Evolutionary conservation across 768 basidiomycete species (phyloP).

Genomic region (Mycena albidolilacea): DNA sequence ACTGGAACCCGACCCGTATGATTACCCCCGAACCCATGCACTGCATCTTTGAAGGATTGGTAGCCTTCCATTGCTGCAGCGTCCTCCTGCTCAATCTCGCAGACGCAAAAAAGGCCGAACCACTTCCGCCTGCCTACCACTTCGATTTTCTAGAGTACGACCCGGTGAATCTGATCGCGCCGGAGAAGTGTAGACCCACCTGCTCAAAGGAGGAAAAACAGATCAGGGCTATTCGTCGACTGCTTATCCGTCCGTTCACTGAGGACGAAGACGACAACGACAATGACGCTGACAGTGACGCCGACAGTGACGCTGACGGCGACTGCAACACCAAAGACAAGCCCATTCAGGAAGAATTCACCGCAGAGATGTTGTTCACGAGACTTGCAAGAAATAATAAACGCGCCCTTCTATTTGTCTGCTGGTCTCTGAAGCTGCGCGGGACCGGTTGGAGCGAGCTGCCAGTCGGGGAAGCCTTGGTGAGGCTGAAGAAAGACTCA

Average conservation of each 20-base stretch:
- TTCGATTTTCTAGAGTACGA: conserved; percentile 6
- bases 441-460: too few species aligned
- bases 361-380: too few species aligned
- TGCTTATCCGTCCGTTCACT: not conserved
- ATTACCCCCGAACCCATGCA: conserved; percentile 51
- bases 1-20: conserved; percentile 45
- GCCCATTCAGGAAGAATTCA: too few species aligned
- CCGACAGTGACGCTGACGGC: too few species aligned
- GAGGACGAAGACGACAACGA: not conserved
- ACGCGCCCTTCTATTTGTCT: too few species aligned
- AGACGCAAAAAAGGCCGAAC: not conserved
- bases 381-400: too few species aligned
- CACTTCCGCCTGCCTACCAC: not conserved
- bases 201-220: not conserved
- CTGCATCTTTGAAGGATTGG: conserved; percentile 39
- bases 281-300: not conserved
- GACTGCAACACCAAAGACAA: too few species aligned
- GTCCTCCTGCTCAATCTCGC: conserved; percentile 32
- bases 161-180: not conserved
- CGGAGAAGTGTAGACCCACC: too few species aligned
- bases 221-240: not conserved
- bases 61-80: conserved; percentile 25
- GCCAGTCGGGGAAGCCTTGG: too few species aligned
- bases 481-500: too few species aligned
- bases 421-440: too few species aligned